phyloP scores from a whole-genome alignment of 2,329 filamentous ascomycete species.

The Colletotrichum magnum region DNA sequence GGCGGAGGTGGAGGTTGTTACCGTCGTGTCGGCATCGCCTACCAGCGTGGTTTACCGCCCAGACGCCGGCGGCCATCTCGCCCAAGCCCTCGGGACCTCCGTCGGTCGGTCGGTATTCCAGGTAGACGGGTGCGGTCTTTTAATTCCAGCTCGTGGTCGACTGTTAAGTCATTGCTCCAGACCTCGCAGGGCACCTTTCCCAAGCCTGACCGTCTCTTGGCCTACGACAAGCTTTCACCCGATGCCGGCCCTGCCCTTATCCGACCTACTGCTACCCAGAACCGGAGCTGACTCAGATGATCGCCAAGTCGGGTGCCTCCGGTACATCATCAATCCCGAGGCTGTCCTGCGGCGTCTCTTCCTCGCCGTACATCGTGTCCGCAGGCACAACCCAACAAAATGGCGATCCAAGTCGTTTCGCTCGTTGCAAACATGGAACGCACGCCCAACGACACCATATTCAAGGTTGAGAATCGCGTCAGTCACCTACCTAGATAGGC shows the following conservation, averaged over 20 bases:
- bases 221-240: slow-evolving; percentile 29
- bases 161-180: too few relatives aligned
- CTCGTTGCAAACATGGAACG: slow-evolving; percentile 10
- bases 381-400: not conserved
- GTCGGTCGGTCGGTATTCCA: not conserved
- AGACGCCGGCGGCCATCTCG: not conserved
- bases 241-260: slow-evolving; percentile 5
- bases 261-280: not conserved
- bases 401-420: not conserved
- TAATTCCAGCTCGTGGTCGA: too few relatives aligned
- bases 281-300: slow-evolving; percentile 12
- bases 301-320: slow-evolving; percentile 5
- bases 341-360: not conserved
- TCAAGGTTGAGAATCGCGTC: not conserved
- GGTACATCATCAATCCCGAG: not conserved
- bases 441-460: not conserved
- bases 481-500: not conserved
- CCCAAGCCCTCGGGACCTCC: slow-evolving; percentile 2
- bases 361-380: not conserved
- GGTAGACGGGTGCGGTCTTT: not conserved
- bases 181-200: not conserved
- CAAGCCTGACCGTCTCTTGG: slow-evolving; percentile 6
- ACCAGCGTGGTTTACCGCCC: not conserved
- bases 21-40: not conserved
- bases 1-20: too few relatives aligned